Evolutionary conservation across 2,329 filamentous ascomycete species (phyloP).

Genomic region (Talaromyces sp.): DNA sequence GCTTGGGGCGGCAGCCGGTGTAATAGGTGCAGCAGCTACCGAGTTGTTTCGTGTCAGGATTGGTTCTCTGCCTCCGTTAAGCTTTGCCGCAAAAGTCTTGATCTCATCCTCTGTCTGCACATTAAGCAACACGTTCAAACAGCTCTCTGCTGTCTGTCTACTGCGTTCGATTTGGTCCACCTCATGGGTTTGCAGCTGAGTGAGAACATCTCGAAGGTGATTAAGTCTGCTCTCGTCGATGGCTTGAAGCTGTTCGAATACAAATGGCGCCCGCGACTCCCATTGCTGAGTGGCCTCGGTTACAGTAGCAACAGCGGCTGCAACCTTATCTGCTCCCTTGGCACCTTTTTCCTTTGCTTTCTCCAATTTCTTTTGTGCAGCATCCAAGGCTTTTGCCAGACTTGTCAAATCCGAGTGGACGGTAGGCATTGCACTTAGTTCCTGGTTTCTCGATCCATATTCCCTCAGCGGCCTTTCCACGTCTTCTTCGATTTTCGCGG

Average conservation of each 20-base stretch:
- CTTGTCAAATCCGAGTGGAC: conserved; percentile 74
- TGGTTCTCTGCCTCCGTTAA: conserved; percentile 34
- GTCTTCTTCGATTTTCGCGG: conserved; percentile 77
- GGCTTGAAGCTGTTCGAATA: conserved; percentile 88
- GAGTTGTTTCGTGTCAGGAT: conserved; percentile 22
- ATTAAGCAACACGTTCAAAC: conserved; percentile 76
- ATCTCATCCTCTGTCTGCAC: conserved; percentile 85
- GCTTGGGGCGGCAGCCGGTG: conserved; percentile 18
- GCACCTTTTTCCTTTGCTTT: conserved; percentile 77
- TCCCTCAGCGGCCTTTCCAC: conserved; percentile 77
- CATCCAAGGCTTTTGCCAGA: conserved; percentile 79
- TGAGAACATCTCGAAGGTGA: conserved; percentile 82
- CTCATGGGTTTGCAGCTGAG: conserved; percentile 89
- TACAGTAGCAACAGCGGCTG: conserved; percentile 65
- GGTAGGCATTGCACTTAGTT: conserved; percentile 73
- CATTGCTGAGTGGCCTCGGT: conserved; percentile 79
- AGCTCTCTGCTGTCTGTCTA: conserved; percentile 68
- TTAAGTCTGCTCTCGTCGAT: conserved; percentile 86
- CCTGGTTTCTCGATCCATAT: conserved; percentile 65
- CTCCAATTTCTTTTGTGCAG: conserved; percentile 76
- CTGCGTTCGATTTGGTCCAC: conserved; percentile 77
- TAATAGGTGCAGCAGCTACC: conserved; percentile 18
- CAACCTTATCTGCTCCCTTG: conserved; percentile 66
- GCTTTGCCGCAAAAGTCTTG: conserved; percentile 42
- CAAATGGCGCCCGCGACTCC: conserved; percentile 90